Evolutionary conservation across 78 protist species (phyloP).

Genomic region (Dictyostelium firmibasis): DNA sequence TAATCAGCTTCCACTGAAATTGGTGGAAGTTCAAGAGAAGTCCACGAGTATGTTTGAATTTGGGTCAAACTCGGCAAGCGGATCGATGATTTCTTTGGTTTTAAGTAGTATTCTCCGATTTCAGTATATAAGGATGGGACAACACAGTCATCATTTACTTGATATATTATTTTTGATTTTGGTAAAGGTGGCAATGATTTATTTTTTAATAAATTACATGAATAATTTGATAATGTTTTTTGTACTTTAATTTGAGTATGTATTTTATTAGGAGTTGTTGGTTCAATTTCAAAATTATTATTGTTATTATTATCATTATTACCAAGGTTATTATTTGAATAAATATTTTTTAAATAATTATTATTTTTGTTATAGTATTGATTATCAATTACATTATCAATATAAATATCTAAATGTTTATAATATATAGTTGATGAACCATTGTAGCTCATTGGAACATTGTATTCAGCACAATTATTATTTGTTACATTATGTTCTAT

Average conservation of each 20-base stretch:
- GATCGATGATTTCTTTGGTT: background rate
- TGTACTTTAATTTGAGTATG: background rate
- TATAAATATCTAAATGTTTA: background rate
- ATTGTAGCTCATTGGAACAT: background rate
- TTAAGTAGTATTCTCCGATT: background rate
- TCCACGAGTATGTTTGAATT: background rate
- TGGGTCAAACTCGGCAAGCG: background rate
- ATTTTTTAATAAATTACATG: background rate
- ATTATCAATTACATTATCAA: background rate
- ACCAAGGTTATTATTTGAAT: background rate
- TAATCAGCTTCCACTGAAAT: background rate
- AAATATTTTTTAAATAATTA: background rate
- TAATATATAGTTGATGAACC: background rate
- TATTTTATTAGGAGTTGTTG: background rate
- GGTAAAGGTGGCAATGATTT: slow-evolving; percentile 2
- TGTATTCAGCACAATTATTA: background rate
- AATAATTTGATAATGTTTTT: background rate
- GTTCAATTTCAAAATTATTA: background rate
- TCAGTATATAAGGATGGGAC: background rate
- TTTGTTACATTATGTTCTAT: background rate
- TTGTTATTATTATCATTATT: background rate
- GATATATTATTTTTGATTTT: background rate
- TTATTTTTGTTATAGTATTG: background rate
- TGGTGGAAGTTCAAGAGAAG: background rate
- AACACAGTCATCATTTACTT: background rate